phyloP scores from a whole-genome alignment of 345 rosid species.

The Nasturtium officinale region DNA sequence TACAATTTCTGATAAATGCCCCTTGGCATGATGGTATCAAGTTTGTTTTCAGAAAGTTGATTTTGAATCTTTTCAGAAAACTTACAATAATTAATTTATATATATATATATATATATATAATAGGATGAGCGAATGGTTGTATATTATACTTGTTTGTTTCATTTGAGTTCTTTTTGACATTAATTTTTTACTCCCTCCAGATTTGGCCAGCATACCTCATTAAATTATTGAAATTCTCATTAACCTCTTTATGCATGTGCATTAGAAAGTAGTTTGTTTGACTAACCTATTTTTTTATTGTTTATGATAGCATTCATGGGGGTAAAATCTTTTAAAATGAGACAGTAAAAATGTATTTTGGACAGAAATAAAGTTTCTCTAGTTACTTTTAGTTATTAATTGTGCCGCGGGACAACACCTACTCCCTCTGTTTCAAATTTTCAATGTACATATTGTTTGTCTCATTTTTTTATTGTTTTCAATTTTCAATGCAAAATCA shows the following conservation, averaged over 20 bases:
- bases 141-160: neutral
- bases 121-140: neutral
- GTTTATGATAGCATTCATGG: too few relatives aligned
- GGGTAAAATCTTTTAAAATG: neutral
- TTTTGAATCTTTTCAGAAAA: conserved; percentile 35
- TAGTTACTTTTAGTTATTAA: too few relatives aligned
- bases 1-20: conserved; percentile 25
- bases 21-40: neutral
- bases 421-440: too few relatives aligned
- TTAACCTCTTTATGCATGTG: neutral
- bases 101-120: neutral
- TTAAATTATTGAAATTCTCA: neutral
- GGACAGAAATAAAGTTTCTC: too few relatives aligned
- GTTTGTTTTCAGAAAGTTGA: conserved; percentile 37
- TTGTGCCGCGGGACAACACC: too few relatives aligned
- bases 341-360: neutral
- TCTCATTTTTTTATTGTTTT: too few relatives aligned
- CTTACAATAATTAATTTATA: neutral
- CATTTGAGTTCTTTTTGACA: neutral
- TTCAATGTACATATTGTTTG: too few relatives aligned
- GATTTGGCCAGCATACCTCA: neutral
- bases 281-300: neutral
- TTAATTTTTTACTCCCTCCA: neutral
- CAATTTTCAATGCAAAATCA: too few relatives aligned
- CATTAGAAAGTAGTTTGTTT: neutral